A percentile compares a stretch with the other conserved stretches of the same genome.
phyloP scores from a whole-genome alignment of 208 protist genomes.

The Wallacemonas sp. region DNA sequence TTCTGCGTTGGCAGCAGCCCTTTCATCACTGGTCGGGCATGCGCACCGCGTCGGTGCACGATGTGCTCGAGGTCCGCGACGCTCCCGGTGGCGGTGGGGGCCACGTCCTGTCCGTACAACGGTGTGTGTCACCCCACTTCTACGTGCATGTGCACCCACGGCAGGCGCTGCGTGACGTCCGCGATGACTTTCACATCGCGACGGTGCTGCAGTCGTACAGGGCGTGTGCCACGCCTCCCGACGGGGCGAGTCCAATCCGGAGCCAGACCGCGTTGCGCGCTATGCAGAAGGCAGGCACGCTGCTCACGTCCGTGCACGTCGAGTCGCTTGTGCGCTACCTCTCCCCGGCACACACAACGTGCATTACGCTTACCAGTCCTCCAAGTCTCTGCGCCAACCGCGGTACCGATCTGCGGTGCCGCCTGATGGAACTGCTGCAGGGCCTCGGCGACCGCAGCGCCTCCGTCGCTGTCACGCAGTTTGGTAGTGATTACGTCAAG shows the following conservation, averaged over 20 bases:
- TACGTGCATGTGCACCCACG: slow-evolving; percentile 16
- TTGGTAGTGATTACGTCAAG: slow-evolving; percentile 23
- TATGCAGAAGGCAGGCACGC: slow-evolving; percentile 10
- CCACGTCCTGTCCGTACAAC: slow-evolving; percentile 18
- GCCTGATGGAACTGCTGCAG: slow-evolving; percentile 42
- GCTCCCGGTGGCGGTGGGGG: neutral
- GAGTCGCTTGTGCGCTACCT: slow-evolving; percentile 62
- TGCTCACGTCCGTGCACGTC: slow-evolving; percentile 30
- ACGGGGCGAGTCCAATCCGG: slow-evolving; percentile 1
- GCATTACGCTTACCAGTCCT: slow-evolving; percentile 40
- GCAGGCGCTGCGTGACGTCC: slow-evolving; percentile 20
- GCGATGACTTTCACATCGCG: slow-evolving; percentile 59
- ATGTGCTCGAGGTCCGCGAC: slow-evolving; percentile 38
- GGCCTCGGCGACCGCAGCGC: slow-evolving; percentile 43
- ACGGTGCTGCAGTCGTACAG: slow-evolving; percentile 72
- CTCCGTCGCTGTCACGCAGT: slow-evolving; percentile 28
- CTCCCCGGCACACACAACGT: slow-evolving; percentile 31
- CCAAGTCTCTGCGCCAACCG: slow-evolving; percentile 40
- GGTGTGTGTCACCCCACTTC: slow-evolving; percentile 28
- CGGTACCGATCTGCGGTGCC: slow-evolving; percentile 34
- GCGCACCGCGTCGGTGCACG: slow-evolving; percentile 37
- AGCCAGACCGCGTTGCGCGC: neutral
- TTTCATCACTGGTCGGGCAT: slow-evolving; percentile 4
- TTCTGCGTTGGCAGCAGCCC: slow-evolving; percentile 19
- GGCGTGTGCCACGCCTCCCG: slow-evolving; percentile 28